Evolutionary conservation across 2,329 filamentous ascomycete species (phyloP), one percentile per base, ranked within the genome.

Genomic region (Xylaria sp.): DNA sequence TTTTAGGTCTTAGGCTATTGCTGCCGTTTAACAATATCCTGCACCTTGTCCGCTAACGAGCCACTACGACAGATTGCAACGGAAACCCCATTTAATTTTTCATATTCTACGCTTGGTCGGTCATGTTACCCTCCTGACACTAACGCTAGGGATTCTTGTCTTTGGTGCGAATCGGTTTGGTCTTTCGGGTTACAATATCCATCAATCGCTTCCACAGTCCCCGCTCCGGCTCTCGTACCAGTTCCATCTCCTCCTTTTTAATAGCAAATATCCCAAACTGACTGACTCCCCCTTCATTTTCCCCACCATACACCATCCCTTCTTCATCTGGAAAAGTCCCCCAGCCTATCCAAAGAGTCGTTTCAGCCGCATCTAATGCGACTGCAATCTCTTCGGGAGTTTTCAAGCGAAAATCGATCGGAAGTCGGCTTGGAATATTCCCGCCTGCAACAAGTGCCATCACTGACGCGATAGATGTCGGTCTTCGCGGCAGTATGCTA

Each of bases 381-480:
- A 51, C 19, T 21, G 6, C 3, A 8, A 35, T 54, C 21, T 59
- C 40, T 6, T 59, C 48, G 4, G 17, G 47, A 13, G 56, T n/a
- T 8, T 25, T 3, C 3, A 2, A 33, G 3, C 21, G 21, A 1
- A 3, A 27, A 13, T 35, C 46, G 7, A 17, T 13, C 29, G 48
- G 47, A 41, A 62, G 21, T 11, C 54, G 21, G 17, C 52, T 48
- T 11, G 60, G 29, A 5, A 66, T 25, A 33, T 66, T 60, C 10
- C 65, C 65, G 8, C 65, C 65, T 1, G 55, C 60, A 5, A 66
- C n/a, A 3, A 67, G 58, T 6, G 60, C 63, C 25, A 58, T 31
- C 1, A 54, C 41, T 17, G 63, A 64, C 10, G 58, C 65, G 35
- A 67, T 55, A 10, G 54, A 60, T 19, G 53, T 60, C 1, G 65